A percentile compares a stretch with the other conserved stretches of the same genome.
These are phyloP conservation scores for Coniferiporia weirii DNA, from an alignment of 1,284 basidiomycete genomes.

Conservation along the genomic window DNA sequence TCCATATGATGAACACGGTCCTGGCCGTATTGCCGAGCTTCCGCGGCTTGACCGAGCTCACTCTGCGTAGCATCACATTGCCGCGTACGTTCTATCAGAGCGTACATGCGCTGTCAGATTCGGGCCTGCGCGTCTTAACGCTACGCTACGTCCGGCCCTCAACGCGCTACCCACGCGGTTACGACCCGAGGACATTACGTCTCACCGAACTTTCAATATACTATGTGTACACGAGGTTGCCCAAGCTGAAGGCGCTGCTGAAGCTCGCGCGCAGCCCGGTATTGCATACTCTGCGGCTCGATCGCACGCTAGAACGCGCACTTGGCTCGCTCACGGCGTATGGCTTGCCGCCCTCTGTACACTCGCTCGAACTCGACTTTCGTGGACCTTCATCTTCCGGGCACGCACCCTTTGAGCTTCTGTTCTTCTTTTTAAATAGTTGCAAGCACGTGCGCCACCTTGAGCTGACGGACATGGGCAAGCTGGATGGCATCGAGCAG, in stretches of 20 bases:
- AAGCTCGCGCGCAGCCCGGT: conserved; percentile 13
- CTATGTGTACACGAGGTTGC: not conserved
- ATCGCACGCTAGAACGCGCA: conserved; percentile 10
- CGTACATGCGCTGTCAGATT: conserved; percentile 5
- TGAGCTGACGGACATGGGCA: conserved; percentile 17
- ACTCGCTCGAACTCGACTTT: conserved; percentile 14
- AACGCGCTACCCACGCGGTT: conserved; percentile 12
- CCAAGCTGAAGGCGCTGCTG: conserved; percentile 13
- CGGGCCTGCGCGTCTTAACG: conserved; percentile 4
- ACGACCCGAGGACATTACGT: conserved; percentile 10
- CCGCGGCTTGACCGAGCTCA: conserved; percentile 8
- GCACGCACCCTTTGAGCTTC: not conserved
- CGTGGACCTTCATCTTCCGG: not conserved
- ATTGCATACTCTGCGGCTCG: conserved; percentile 6
- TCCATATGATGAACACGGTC: not conserved
- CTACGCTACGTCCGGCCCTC: conserved; percentile 12
- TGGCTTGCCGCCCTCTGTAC: conserved; percentile 13
- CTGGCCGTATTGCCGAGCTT: conserved; percentile 12
- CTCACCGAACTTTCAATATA: conserved; percentile 15
- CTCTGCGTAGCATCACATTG: conserved; percentile 13
- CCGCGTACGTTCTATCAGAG: conserved; percentile 15
- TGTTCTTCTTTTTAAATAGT: conserved; percentile 12
- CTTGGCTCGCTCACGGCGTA: conserved; percentile 9
- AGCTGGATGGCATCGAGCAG: conserved; percentile 7
- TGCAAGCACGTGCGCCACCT: conserved; percentile 9